Percentiles rank a stretch among this genome's conserved stretches.
phyloP scores from a whole-genome alignment of 345 rosid genomes.

The Fremontodendron californicum region DNA sequence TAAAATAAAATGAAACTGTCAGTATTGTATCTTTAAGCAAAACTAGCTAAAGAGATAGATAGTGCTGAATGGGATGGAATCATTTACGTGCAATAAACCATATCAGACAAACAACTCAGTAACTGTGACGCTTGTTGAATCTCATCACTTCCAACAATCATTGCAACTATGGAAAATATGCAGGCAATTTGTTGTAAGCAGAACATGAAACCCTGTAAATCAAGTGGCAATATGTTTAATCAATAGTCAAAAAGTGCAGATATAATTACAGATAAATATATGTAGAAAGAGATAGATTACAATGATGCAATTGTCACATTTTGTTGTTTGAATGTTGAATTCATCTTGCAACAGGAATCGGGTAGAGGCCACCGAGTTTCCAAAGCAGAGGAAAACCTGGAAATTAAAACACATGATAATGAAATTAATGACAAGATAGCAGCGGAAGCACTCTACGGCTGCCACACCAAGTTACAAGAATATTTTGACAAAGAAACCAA shows the following conservation, averaged over 20 bases:
- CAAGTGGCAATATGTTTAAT: slow-evolving; percentile 9
- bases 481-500: background rate
- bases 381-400: slow-evolving; percentile 88
- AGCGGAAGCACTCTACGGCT: slow-evolving; percentile 12
- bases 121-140: slow-evolving; percentile 78
- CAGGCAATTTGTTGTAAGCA: slow-evolving; percentile 98
- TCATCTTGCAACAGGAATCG: slow-evolving; percentile 95
- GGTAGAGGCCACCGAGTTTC: slow-evolving; percentile 92
- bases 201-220: slow-evolving; percentile 86
- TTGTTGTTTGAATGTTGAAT: slow-evolving; percentile 96
- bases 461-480: slow-evolving; percentile 3
- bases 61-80: background rate
- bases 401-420: slow-evolving; percentile 4
- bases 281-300: slow-evolving; percentile 34
- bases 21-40: slow-evolving; percentile 5
- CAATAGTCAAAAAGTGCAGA: background rate
- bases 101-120: slow-evolving; percentile 63
- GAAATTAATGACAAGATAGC: background rate
- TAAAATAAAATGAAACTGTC: slow-evolving; percentile 12
- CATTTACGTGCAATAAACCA: slow-evolving; percentile 95
- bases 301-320: slow-evolving; percentile 93
- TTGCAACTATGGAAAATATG: slow-evolving; percentile 87
- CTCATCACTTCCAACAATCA: slow-evolving; percentile 87
- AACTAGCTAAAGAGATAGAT: background rate
- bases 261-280: background rate